Evolutionary conservation across 352 stramenopile genomes (phyloP).

Genomic region (Pythium periplocum): DNA sequence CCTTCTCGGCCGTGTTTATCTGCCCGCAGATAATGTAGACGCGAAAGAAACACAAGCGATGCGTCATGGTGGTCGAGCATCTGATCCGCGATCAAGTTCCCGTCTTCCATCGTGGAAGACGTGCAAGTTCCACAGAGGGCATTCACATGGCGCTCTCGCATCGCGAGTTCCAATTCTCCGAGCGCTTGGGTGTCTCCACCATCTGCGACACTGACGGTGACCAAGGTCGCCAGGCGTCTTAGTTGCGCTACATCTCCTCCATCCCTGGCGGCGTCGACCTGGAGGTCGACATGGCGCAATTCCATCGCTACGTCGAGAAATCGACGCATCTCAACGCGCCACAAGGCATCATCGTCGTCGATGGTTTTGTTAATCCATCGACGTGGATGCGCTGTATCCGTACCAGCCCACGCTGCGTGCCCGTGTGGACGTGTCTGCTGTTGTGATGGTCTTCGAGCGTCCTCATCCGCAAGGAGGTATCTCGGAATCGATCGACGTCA

Average conservation of each 20-base stretch:
- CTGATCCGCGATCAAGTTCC: too few species aligned
- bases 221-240: neutral
- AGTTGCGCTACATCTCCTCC: neutral
- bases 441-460: too few species aligned
- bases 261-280: neutral
- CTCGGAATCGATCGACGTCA: too few species aligned
- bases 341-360: neutral
- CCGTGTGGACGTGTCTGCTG: neutral
- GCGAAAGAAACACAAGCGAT: too few species aligned
- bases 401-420: constrained; percentile 2
- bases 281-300: neutral
- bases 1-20: too few species aligned
- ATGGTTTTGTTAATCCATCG: neutral
- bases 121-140: too few species aligned
- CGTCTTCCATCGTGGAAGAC: too few species aligned
- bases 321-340: neutral
- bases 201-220: neutral
- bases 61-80: too few species aligned
- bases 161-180: neutral
- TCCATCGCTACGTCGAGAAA: neutral
- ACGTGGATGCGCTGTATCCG: constrained; percentile 5
- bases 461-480: too few species aligned
- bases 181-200: neutral
- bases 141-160: neutral
- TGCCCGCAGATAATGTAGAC: too few species aligned